Percentiles rank a stretch among this genome's conserved stretches.
Evolutionary conservation across 2,329 filamentous ascomycete genomes (phyloP).

Genomic region (Penicillium sp.): DNA sequence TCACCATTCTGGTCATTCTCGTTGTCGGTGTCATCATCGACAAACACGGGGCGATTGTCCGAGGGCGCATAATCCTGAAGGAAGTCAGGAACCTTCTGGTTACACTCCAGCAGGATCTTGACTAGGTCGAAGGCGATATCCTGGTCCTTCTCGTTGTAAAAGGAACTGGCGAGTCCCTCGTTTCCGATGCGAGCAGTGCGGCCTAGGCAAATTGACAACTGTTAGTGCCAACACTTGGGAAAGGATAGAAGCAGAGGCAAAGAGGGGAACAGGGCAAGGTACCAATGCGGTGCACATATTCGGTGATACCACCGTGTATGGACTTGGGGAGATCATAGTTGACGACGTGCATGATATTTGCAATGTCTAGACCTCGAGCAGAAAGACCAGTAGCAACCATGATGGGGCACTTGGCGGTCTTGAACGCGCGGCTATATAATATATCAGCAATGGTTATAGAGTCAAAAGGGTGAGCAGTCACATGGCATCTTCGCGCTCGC

Average conservation of each 20-base stretch:
- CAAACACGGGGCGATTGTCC: constrained; percentile 42
- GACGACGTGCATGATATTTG: constrained; percentile 83
- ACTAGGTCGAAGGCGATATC: constrained; percentile 69
- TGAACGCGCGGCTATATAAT: constrained; percentile 64
- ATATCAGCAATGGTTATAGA: neutral
- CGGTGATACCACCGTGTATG: constrained; percentile 78
- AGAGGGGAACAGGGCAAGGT: constrained; percentile 32
- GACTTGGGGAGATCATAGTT: constrained; percentile 81
- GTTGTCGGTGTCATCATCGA: constrained; percentile 51
- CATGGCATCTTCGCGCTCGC: constrained; percentile 87
- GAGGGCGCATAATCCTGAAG: constrained; percentile 55
- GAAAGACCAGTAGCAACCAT: constrained; percentile 81
- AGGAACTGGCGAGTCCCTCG: constrained; percentile 76
- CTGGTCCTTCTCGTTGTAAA: constrained; percentile 76
- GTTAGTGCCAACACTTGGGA: neutral
- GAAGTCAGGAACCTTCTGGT: constrained; percentile 78
- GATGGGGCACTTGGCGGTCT: constrained; percentile 68
- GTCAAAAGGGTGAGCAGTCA: constrained; percentile 37
- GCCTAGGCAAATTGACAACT: constrained; percentile 47
- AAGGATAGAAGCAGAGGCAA: neutral
- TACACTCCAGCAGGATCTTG: constrained; percentile 74
- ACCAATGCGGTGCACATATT: constrained; percentile 94
- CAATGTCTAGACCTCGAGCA: constrained; percentile 83
- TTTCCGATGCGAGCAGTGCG: constrained; percentile 93
- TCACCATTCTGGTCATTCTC: constrained; percentile 26